Conservation (phyloP, 352 stramenopile species). For the Globisporangium paroecandrum region DNA sequence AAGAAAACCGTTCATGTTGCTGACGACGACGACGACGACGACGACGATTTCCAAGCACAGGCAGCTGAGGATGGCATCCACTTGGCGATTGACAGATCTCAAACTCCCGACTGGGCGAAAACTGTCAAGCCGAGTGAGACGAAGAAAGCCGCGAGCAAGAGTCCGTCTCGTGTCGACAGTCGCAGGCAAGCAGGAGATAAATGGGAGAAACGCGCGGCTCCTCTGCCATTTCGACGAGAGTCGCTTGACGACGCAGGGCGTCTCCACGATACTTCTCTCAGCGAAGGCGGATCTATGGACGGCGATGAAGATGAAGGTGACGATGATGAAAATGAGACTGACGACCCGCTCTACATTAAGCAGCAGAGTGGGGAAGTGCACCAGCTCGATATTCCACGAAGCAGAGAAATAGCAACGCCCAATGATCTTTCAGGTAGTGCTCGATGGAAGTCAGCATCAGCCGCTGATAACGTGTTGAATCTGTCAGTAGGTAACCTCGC, state of each 20-base stretch:
- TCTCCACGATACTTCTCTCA: neutral
- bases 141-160: constrained; percentile 14
- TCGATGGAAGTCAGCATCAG: neutral
- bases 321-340: neutral
- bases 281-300: neutral
- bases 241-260: neutral
- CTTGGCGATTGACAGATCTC: constrained; percentile 45
- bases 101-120: constrained; percentile 59
- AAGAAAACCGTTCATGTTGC: constrained; percentile 39
- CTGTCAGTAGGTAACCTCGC: constrained; percentile 31
- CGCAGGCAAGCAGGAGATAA: constrained; percentile 16
- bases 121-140: constrained; percentile 27
- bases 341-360: constrained; percentile 15
- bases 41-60: neutral
- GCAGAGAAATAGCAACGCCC: neutral
- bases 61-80: neutral
- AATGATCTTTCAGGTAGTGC: neutral
- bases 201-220: constrained; percentile 16
- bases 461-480: constrained; percentile 25
- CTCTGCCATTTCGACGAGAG: neutral
- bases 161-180: constrained; percentile 10
- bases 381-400: constrained; percentile 15
- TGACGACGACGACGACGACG: constrained; percentile 4
- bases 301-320: neutral
- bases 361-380: constrained; percentile 17